These are phyloP conservation scores for Lachnellula hyalina DNA, from an alignment of 2,329 filamentous ascomycete species.

Conservation along the genomic window DNA sequence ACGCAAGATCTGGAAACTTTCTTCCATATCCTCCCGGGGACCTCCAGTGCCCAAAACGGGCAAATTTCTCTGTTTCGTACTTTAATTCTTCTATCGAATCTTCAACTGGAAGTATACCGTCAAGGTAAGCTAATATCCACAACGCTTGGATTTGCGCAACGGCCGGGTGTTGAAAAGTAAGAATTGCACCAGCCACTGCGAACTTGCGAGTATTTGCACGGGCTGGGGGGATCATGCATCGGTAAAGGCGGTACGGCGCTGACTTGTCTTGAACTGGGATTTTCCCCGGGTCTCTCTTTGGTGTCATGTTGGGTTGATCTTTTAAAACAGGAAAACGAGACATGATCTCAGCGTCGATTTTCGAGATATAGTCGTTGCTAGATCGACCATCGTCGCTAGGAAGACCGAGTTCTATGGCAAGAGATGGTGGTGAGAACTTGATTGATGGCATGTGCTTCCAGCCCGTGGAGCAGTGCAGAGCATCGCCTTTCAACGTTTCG, in stretches of 20 bases:
- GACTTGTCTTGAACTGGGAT: neutral
- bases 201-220: constrained; percentile 37
- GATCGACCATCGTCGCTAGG: constrained; percentile 36
- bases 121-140: constrained; percentile 63
- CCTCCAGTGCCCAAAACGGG: constrained; percentile 64
- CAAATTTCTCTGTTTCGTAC: constrained; percentile 57
- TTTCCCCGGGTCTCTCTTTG: neutral
- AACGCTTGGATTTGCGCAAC: constrained; percentile 47
- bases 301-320: constrained; percentile 44
- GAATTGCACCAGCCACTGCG: constrained; percentile 41
- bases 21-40: constrained; percentile 62
- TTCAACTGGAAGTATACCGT: constrained; percentile 37
- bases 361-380: constrained; percentile 28
- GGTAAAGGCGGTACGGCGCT: constrained; percentile 39
- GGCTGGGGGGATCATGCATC: constrained; percentile 42
- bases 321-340: constrained; percentile 46
- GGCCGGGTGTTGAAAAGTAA: constrained; percentile 39
- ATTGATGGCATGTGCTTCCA: constrained; percentile 51
- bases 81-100: constrained; percentile 35
- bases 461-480: constrained; percentile 51
- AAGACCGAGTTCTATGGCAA: constrained; percentile 44
- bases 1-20: constrained; percentile 64
- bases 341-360: constrained; percentile 47
- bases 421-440: constrained; percentile 44
- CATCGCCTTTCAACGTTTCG: constrained; percentile 42